Percentiles rank a stretch among this genome's conserved stretches.
These are phyloP conservation scores for Jackrogersella multiformis DNA, from an alignment of 495 filamentous ascomycete species.

Conservation along the genomic window DNA sequence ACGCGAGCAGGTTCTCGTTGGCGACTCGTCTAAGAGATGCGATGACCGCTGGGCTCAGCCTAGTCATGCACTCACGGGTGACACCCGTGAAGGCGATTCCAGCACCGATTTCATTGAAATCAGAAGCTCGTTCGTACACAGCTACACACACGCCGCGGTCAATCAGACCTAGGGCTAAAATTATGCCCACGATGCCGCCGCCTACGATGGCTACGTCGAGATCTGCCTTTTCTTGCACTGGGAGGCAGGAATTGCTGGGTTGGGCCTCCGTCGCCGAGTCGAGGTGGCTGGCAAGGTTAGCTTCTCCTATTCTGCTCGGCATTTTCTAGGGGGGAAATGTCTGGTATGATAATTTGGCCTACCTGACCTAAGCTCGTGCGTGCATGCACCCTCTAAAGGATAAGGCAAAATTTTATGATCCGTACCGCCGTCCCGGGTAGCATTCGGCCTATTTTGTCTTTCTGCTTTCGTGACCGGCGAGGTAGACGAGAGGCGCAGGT, in stretches of 20 bases:
- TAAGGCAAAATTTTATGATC: background rate
- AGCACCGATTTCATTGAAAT: constrained; percentile 54
- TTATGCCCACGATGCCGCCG: constrained; percentile 54
- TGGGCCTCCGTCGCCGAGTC: background rate
- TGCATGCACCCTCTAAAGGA: background rate
- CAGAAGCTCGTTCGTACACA: constrained; percentile 54
- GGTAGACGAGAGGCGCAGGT: background rate
- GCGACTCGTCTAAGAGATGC: background rate
- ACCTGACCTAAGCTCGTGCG: background rate
- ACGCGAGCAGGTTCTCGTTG: background rate
- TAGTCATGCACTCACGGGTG: constrained; percentile 41
- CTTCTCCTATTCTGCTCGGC: background rate
- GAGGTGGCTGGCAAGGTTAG: background rate
- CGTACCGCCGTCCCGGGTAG: background rate
- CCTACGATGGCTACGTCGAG: constrained; percentile 51
- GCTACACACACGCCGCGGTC: constrained; percentile 44
- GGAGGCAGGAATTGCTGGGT: background rate
- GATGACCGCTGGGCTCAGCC: background rate
- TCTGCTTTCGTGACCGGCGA: background rate
- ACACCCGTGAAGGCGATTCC: constrained; percentile 57
- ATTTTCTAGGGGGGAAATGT: background rate
- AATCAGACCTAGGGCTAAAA: constrained; percentile 51
- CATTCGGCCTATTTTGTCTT: background rate
- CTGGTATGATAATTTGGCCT: background rate
- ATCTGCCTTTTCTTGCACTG: background rate